phyloP scores from a whole-genome alignment of 169 alveolate species.

The Plasmodium relictum region DNA sequence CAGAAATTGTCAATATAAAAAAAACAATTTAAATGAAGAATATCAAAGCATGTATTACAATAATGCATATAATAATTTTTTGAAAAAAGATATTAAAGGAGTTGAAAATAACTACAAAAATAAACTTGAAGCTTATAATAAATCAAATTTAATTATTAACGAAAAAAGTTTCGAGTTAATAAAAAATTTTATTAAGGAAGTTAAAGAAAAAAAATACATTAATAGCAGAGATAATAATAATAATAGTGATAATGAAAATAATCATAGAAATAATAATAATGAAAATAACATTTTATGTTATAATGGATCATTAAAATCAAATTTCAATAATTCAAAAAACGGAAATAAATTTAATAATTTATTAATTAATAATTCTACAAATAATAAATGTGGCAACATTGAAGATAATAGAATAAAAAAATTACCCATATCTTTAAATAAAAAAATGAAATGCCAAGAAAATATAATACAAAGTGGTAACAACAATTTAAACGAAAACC shows the following conservation, averaged over 20 bases:
- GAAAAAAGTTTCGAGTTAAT: constrained; percentile 26
- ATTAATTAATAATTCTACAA: constrained; percentile 1
- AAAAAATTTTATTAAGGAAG: constrained; percentile 37
- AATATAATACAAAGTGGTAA: not conserved
- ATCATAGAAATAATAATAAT: not conserved
- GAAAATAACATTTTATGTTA: not conserved
- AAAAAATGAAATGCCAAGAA: no score
- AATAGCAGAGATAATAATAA: not conserved
- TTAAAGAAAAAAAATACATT: constrained; percentile 19
- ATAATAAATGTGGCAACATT: not conserved
- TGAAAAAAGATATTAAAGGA: not conserved
- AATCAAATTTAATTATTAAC: not conserved
- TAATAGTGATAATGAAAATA: not conserved
- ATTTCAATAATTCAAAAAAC: not conserved
- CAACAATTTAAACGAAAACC: no score
- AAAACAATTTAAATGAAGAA: not conserved
- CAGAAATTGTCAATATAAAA: not conserved
- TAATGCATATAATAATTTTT: no score
- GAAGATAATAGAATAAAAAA: no score
- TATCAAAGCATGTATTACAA: no score
- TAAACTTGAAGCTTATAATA: not conserved
- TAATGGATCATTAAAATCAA: constrained; percentile 8
- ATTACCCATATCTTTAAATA: no score
- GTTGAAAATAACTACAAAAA: not conserved
- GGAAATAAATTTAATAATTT: constrained; percentile 1